Base-by-base conservation (phyloP, 441 rosid species). In the Iberis amara region DNA sequence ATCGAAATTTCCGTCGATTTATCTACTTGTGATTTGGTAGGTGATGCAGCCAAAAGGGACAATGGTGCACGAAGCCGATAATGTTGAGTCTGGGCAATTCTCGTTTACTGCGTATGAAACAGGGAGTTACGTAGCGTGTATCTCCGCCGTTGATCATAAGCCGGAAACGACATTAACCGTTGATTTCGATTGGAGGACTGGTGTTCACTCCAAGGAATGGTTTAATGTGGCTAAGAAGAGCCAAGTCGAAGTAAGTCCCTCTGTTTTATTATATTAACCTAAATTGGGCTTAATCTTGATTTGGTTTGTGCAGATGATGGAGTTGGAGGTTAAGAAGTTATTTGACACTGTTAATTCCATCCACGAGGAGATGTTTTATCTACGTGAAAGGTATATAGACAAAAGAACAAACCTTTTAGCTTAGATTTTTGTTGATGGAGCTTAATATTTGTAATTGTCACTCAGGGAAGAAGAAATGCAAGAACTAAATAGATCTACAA, bases 391-490 rank as follows among this genome's bases (percentile, higher is more conserved):
- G 64, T 64, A 57, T 13, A 68, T 62, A 5, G 13, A 47, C 48
- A 30, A 44, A 5, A 32, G 35, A 6, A 42, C 4, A 9, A 26
- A 15, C 0, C 3, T 9, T 42, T 23, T 8, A 5, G 6, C 6
- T 21, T 37, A 1, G 21, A 7, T 36, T n/a, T 32, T 46, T 21
- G 12, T 28, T 43, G 9, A 37, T 44, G 7, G 18, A 35, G 31
- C n/a, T n/a, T 39, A 11, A 36, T 33, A 36, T n/a, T 45, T 46
- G 6, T 39, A 41, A 33, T 55, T 38, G 21, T 52, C 28, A 0
- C 50, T n/a, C 69, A 81, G 85, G 47, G 91, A 81, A 69, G 75
- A 68, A 47, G 88, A 83, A 68, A 81, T 77, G 83, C 80, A 75
- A 62, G 74, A 67, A 39, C 72, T 83, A 14, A 81, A 77, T 73